Base-by-base conservation (phyloP, 495 filamentous ascomycete species). In the Corynascus novoguineensis region DNA sequence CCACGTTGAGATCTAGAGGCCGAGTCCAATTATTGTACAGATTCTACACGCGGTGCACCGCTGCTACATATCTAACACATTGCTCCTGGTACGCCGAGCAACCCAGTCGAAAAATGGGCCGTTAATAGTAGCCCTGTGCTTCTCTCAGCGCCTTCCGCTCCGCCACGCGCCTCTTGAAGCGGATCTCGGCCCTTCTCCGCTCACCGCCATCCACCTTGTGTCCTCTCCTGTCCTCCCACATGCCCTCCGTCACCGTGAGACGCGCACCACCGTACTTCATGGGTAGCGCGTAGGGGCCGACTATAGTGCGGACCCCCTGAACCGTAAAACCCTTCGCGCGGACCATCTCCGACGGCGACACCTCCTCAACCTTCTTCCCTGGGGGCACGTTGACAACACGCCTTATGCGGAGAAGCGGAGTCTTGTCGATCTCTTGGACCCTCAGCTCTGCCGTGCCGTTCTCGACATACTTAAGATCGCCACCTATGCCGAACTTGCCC, bases 141-240 rank as follows among this genome's bases (percentile, higher is more conserved):
- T 79, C 75, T 31, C 73, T 69, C 50, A 66, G 60, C 37, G 76
- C 75, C 54, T 72, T 74, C 5, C 76, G 73, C 64, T 78, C 73
- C 3, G 73, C 74, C n/a, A 77, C 68, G 22, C 75, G 67, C 59
- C 67, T 71, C 74, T 77, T 78, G 57, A 76, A 79, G 37, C 89
- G 78, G 42, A 97, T 86, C 73, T 95, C 87, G 17, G 84, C 86
- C 72, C 81, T 84, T 69, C 95, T 83, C 68, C 93, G 82, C 75
- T 98, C 93, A 78, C 93, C 93, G 64, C 93, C 93, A 78, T 98
- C 93, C 58, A 97, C 82, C 83, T 97, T 98, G 44, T 82, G 81
- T 37, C 93, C 93, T 55, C 87, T 78, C 65, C 72, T 78, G 62
- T 88, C 76, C 74, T 95, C 91, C 91, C 92, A 96, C 78, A 95